Evolutionary conservation across 805 yeast genomes (phyloP).

Genomic region (Blastobotrys terrestris): DNA sequence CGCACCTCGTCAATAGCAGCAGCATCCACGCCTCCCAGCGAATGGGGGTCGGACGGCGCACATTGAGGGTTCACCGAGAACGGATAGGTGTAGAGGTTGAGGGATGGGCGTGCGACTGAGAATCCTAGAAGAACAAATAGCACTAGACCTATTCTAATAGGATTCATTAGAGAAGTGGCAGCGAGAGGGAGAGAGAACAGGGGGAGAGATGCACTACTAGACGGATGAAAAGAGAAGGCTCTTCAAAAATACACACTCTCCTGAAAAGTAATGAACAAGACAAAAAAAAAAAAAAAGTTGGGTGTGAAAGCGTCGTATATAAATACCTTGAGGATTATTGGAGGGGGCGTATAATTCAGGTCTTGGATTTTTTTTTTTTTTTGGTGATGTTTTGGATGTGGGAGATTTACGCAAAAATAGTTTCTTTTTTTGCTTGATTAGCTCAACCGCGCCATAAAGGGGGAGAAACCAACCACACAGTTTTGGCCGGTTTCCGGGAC

Average conservation of each 20-base stretch:
- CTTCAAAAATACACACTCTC: background rate
- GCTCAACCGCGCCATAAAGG: background rate
- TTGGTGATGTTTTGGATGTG: background rate
- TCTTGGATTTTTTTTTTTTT: background rate
- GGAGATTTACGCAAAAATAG: background rate
- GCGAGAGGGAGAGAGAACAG: no score
- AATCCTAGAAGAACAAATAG: background rate
- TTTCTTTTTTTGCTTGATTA: background rate
- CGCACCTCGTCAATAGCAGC: background rate
- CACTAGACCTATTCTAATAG: background rate
- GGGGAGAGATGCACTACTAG: no score
- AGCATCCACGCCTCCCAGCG: background rate
- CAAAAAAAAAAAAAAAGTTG: no score
- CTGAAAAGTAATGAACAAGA: no score
- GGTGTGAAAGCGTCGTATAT: background rate
- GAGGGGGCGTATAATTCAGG: background rate
- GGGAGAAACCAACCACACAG: background rate
- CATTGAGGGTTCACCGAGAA: background rate
- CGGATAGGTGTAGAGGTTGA: slow-evolving; percentile 2
- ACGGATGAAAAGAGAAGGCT: background rate
- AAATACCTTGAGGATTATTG: background rate
- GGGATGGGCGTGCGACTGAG: background rate
- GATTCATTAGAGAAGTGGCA: slow-evolving; percentile 1
- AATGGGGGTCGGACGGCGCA: background rate
- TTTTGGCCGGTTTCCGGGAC: no score